Evolutionary conservation across 2,329 filamentous ascomycete genomes (phyloP), one percentile per base, ranked within the genome.

Genomic region (Amauroascus verrucosus): DNA sequence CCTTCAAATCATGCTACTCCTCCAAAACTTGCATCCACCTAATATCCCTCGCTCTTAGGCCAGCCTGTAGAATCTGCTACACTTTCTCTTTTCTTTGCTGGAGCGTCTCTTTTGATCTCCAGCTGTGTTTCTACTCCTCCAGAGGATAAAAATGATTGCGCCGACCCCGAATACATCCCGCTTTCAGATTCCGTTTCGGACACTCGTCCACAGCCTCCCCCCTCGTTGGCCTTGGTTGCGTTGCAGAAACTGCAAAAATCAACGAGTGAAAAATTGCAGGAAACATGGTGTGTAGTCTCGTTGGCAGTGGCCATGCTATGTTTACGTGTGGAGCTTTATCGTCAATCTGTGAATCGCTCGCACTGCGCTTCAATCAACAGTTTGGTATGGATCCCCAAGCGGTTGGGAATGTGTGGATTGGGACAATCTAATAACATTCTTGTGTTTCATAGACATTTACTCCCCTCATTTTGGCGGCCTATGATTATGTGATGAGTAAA

Each of bases 61-160:
- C 72, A 71, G 47, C 74, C 75, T 3, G 58, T 75, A 13, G 72
- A 73, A 58, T 68, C 73, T 6, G 62, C 67, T 16, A 64, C 72
- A 35, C 58, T 74, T 3, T 61, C 69, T 20, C 72, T 76, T 37
- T 66, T 70, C 38, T 61, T 70, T 22, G 63, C 70, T 8, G 73
- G 72, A 7, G 57, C 64, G 20, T 64, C 62, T 37, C 62, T 75
- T 28, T 56, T 74, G 9, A 60, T 64, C 35, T 57, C 68, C 43
- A 70, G 67, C 58, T 66, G 65, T 52, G 55, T 32, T 59, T 60
- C 55, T 56, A 44, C 37, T 57, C 63, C 50, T 64, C 62, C 52
- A 56, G 55, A 6, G 49, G 8, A 35, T 5, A 26, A 35, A 22
- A 9, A 35, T 18, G 33, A 35, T 20, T 35, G 56, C 2, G 28